Evolutionary conservation across 352 stramenopile genomes (phyloP).

Genomic region (Phytophthora citrophthora): DNA sequence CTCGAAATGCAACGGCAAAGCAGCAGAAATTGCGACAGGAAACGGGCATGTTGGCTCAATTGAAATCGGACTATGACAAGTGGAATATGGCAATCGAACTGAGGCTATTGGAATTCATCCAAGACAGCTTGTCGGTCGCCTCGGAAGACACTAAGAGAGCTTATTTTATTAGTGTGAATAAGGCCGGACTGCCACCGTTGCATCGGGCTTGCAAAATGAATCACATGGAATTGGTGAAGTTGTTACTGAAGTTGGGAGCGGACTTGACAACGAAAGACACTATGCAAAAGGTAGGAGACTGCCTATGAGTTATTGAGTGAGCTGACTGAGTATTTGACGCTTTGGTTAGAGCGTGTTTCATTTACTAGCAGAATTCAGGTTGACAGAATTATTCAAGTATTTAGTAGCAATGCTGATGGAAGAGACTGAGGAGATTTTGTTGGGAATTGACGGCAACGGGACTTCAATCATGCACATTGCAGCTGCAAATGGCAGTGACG

Average conservation of each 20-base stretch:
- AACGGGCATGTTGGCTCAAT: conserved; percentile 55
- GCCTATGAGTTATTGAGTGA: not conserved
- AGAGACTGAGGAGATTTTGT: conserved; percentile 29
- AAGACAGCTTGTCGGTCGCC: conserved; percentile 35
- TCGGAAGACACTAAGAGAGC: conserved; percentile 17
- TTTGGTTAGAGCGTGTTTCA: conserved; percentile 51
- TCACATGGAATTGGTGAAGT: conserved; percentile 44
- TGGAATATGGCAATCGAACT: conserved; percentile 79
- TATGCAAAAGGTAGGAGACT: conserved; percentile 34
- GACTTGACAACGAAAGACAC: conserved; percentile 43
- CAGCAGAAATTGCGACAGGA: conserved; percentile 61
- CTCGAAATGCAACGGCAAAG: conserved; percentile 20
- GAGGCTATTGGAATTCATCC: conserved; percentile 48
- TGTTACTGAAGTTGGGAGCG: conserved; percentile 49
- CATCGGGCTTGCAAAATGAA: conserved; percentile 62
- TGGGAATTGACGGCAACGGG: conserved; percentile 42
- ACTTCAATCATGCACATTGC: conserved; percentile 59
- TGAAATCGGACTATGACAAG: conserved; percentile 64
- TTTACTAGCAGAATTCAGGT: conserved; percentile 44
- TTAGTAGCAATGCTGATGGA: conserved; percentile 30
- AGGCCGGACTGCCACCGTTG: conserved; percentile 57
- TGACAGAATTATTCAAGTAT: conserved; percentile 51
- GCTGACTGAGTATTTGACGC: not conserved
- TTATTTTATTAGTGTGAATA: conserved; percentile 53
- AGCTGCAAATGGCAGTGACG: conserved; percentile 44